Percentiles rank a stretch among this genome's conserved stretches.
Evolutionary conservation across 2,329 filamentous ascomycete species (phyloP).

Genomic region (Thelonectria discophora): DNA sequence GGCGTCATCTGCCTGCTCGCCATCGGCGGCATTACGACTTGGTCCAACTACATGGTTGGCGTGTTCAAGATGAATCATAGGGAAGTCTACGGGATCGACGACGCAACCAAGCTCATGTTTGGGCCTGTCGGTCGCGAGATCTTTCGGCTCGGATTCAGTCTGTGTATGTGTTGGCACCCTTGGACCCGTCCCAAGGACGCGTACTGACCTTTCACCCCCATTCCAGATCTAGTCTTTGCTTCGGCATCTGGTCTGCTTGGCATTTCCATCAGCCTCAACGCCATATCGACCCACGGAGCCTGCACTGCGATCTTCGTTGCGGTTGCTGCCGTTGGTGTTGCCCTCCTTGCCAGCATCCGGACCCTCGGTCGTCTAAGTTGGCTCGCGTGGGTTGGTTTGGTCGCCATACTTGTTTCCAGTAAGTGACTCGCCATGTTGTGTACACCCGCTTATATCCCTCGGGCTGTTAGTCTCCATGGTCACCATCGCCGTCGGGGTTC

Average conservation of each 20-base stretch:
- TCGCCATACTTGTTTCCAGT: constrained; percentile 34
- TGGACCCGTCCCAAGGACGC: too few species aligned
- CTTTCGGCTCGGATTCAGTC: too few species aligned
- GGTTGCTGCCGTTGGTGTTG: constrained; percentile 40
- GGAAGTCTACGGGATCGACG: constrained; percentile 61
- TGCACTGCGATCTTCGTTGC: constrained; percentile 51
- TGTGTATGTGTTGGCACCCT: too few species aligned
- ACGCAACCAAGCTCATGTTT: too few species aligned
- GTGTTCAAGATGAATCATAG: constrained; percentile 60
- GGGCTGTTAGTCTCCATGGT: constrained; percentile 36
- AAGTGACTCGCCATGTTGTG: not conserved
- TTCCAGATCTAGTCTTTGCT: constrained; percentile 31
- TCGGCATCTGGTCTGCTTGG: constrained; percentile 52
- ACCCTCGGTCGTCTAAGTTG: constrained; percentile 42
- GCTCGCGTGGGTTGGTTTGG: constrained; percentile 42
- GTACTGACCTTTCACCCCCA: too few species aligned
- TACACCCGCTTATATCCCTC: not conserved
- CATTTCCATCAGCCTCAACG: constrained; percentile 49
- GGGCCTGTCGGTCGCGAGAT: too few species aligned
- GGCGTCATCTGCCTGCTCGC: constrained; percentile 53
- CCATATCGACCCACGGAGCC: constrained; percentile 46
- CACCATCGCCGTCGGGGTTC: constrained; percentile 42
- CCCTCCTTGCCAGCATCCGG: constrained; percentile 43
- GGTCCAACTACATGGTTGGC: constrained; percentile 58
- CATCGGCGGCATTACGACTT: constrained; percentile 55